phyloP scores from a whole-genome alignment of 2,329 filamentous ascomycete species.

The Chaetomium olivaceum region DNA sequence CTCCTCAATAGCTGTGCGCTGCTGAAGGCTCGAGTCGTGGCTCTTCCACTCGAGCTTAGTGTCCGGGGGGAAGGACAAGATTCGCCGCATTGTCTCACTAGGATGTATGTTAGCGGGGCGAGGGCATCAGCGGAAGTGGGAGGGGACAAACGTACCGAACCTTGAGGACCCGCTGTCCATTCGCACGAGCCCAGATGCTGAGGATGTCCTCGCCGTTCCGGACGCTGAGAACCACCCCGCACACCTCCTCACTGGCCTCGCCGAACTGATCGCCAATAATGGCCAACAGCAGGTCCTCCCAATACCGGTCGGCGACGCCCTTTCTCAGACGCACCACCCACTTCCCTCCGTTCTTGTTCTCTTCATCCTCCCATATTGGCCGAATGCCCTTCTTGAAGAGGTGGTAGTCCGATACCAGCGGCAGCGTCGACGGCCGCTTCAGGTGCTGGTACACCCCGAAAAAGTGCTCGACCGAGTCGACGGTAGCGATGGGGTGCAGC shows the following conservation, averaged over 20 bases:
- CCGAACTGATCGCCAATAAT: conserved; percentile 93
- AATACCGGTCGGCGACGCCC: conserved; percentile 93
- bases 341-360: conserved; percentile 94
- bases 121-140: conserved; percentile 15
- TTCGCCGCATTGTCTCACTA: conserved; percentile 91
- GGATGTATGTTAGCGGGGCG: conserved; percentile 30
- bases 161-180: conserved; percentile 91
- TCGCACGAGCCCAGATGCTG: conserved; percentile 95
- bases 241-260: conserved; percentile 91
- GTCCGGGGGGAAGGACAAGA: conserved; percentile 81
- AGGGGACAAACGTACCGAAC: conserved; percentile 67
- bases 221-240: conserved; percentile 90
- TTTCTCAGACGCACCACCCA: conserved; percentile 98
- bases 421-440: conserved; percentile 82
- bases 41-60: conserved; percentile 94
- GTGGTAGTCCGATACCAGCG: conserved; percentile 95
- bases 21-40: conserved; percentile 93
- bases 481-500: conserved; percentile 78
- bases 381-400: conserved; percentile 96
- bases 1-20: conserved; percentile 86
- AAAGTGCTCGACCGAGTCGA: conserved; percentile 84
- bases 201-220: conserved; percentile 95
- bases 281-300: conserved; percentile 89
- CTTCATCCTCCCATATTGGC: conserved; percentile 97
- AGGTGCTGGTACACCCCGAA: conserved; percentile 87